Conservation (phyloP, 2,329 filamentous ascomycete genomes). For the Sporothrix brunneoviolacea region DNA sequence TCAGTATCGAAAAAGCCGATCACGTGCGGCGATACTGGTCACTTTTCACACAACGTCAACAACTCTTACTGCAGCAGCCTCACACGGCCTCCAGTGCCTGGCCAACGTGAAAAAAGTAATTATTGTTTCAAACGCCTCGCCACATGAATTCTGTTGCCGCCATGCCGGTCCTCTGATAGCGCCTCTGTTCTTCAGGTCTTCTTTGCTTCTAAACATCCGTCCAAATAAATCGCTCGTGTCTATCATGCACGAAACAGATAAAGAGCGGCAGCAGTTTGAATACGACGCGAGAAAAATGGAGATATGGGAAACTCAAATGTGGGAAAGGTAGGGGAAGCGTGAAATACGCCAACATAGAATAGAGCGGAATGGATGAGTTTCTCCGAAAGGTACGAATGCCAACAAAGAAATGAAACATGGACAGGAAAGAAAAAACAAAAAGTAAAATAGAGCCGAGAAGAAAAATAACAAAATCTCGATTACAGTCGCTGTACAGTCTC, state of each 20-base stretch:
- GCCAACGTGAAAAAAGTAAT: too few species aligned
- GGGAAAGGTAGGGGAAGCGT: neutral
- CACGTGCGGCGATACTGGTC: constrained; percentile 6
- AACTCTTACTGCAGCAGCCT: neutral
- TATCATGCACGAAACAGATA: neutral
- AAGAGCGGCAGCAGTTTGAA: neutral
- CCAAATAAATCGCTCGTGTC: neutral
- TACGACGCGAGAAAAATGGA: neutral
- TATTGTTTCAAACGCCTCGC: too few species aligned
- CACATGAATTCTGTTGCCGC: too few species aligned
- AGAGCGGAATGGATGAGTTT: constrained; percentile 1
- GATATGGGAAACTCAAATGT: neutral
- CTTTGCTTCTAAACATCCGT: constrained; percentile 14
- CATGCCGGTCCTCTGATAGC: too few species aligned
- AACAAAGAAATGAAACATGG: neutral
- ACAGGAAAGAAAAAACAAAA: neutral
- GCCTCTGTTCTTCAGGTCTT: constrained; percentile 9
- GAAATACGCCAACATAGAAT: neutral
- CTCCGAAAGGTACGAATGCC: neutral
- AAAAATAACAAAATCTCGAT: neutral
- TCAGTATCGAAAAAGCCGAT: constrained; percentile 7
- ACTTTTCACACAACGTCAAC: neutral
- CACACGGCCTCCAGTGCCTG: too few species aligned
- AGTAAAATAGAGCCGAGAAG: neutral
- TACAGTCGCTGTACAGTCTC: neutral